Base-by-base conservation (phyloP, 1,284 basidiomycete genomes). In the Ganoderma resinaceum region DNA sequence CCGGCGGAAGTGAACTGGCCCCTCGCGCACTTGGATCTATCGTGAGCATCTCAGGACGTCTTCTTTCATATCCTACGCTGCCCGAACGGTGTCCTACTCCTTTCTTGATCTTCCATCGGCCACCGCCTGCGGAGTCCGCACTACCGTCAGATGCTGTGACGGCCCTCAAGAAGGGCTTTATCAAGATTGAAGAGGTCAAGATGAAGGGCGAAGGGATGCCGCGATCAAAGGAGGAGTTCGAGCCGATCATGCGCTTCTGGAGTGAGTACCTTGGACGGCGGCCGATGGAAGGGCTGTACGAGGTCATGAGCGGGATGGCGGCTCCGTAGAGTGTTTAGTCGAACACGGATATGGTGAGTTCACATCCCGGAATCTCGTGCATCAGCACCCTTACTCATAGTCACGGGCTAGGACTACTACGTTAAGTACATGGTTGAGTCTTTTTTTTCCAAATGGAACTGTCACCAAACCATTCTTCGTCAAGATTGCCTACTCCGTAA, bases 211-310 rank as follows among this genome's bases (percentile, higher is more conserved):
- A 84, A 43, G 89, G 87, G 2, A 97, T 97, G 95, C 94, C 93
- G 3, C 80, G 84, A 20, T 90, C 88, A n/a, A 85, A 82, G 72
- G 87, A 88, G 9, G 94, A 96, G 76, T 96, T 94, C 93, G 86
- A 88, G 73, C 89, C 89, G 0, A 86, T 96, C 60, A 95, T 97
- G 93, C 82, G 84, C 68, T 96, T 96, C 79, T 97, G 95, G 95
- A 92, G 93, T 72, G 86, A 90, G 78, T 80, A 84, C 62, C 80
- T 96, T 55, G 84, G 80, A 7, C 86, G 83, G 73, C 85, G 89
- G 73, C 86, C 85, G 67, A 85, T 84, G 14, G 89, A 91, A 14
- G 93, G 91, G 20, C 77, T 95, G 69, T 95, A 93, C 74, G 92
- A 95, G 76, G 90, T 96, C 20, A 85, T 91, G 85, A 86, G 76